Conservation (phyloP, 202 grass and related monocot genomes). For the Elaeis oleifera region DNA sequence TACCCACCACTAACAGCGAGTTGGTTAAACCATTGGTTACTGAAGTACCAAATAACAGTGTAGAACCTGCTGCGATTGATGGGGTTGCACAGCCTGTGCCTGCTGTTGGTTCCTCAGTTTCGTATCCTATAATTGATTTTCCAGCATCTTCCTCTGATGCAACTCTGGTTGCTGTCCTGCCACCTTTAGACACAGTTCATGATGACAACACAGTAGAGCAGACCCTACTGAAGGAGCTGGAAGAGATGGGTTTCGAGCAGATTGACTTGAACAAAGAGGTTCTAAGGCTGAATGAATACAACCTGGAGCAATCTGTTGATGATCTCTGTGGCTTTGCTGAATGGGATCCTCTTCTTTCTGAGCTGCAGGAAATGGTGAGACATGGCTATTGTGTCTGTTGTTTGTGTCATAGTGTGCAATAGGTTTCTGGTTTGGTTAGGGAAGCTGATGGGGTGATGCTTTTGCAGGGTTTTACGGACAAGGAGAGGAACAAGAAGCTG, state of each 20-base stretch:
- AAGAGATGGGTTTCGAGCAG: conserved; percentile 59
- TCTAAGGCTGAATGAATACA: conserved; percentile 61
- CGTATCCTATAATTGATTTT: conserved; percentile 18
- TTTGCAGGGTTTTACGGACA: conserved; percentile 47
- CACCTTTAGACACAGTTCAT: conserved; percentile 2
- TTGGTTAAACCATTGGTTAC: neutral
- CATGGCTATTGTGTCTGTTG: no score
- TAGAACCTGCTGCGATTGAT: neutral
- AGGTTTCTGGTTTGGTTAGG: no score
- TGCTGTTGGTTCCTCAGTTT: conserved; percentile 1
- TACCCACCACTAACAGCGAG: neutral
- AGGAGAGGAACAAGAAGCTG: conserved; percentile 42
- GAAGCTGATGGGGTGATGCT: neutral
- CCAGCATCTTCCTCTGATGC: neutral
- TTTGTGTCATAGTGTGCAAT: no score
- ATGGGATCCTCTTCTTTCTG: conserved; percentile 56
- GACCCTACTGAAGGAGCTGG: conserved; percentile 49
- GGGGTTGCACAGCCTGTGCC: neutral
- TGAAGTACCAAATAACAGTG: neutral
- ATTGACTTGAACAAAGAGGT: conserved; percentile 75
- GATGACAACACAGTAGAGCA: conserved; percentile 30
- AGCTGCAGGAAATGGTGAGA: conserved; percentile 61
- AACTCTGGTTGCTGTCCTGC: neutral
- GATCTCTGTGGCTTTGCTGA: conserved; percentile 52
- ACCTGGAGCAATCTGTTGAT: conserved; percentile 50